Base-by-base conservation (phyloP, 2,329 filamentous ascomycete genomes). In the Didymella lethalis region DNA sequence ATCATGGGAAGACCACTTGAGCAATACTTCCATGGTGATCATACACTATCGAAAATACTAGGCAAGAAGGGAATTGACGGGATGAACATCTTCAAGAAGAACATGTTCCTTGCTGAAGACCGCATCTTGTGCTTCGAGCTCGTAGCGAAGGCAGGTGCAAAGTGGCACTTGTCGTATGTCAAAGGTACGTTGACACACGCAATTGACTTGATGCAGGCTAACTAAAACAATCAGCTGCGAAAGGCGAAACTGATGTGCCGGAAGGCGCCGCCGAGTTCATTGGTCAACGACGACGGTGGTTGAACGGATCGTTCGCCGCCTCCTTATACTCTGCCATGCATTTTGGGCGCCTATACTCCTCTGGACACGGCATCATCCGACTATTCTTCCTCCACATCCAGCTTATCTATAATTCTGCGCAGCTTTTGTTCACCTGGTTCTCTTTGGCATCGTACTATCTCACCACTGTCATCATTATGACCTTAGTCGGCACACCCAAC, bases 21-120 rank as follows among this genome's bases (percentile, higher is more conserved):
- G 31, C 31, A 34, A 16, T 34, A 34, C 31, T 34, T 34, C 7
- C 31, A 34, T 16, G 31, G 31, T 14, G 31, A 34, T 16, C 31
- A 34, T 34, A 34, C 31, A 34, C 14, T 34, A 34, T 34, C 94
- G 54, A 94, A 94, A 80, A 88, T 93, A 70, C 86, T 97, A 53
- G 93, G 93, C 66, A 96, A 96, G 82, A 97, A 98, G 85, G 94
- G 94, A 86, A 97, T 98, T 69, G 94, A 98, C 76, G 94, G 93
- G 68, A 97, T 97, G 94, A 97, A 97, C 82, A 97, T 98, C 78
- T 97, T 98, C 90, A 97, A 97, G 84, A 97, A 97, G 88, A 98
- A 98, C 86, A 97, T 98, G 94, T 98, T 97, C 85, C 93, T 98
- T 87, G 94, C 94, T 16, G 31, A 34, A 14, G 31, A 34, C 31